These are phyloP conservation scores for Beta lomatogona DNA, from an alignment of 179 eudicot species.

Conservation along the genomic window DNA sequence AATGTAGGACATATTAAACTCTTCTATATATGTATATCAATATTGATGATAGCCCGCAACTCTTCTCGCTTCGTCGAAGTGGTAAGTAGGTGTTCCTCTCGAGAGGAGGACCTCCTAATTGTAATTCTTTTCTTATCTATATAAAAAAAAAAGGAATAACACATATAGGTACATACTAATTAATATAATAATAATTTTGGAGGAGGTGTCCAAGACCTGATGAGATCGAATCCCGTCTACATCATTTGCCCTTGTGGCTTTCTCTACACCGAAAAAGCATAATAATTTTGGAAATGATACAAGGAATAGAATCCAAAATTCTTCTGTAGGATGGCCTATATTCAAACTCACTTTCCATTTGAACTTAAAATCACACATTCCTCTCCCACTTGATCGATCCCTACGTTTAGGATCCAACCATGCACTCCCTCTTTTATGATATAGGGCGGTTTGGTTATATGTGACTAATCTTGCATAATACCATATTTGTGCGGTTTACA, in stretches of 20 bases:
- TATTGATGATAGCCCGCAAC: too few relatives aligned
- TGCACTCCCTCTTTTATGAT: not conserved
- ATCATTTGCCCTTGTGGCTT: too few relatives aligned
- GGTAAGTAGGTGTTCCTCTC: too few relatives aligned
- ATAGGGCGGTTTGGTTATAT: slow-evolving; percentile 33
- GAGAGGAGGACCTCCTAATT: too few relatives aligned
- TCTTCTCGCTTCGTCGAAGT: too few relatives aligned
- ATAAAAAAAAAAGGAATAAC: too few relatives aligned
- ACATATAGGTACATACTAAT: too few relatives aligned
- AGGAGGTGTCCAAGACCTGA: not conserved
- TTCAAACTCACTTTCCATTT: not conserved
- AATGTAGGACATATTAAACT: too few relatives aligned
- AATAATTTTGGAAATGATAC: not conserved
- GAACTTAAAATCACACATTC: slow-evolving; percentile 2
- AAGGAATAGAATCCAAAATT: slow-evolving; percentile 7
- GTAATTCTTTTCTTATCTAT: too few relatives aligned
- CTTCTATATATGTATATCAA: too few relatives aligned
- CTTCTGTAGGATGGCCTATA: slow-evolving; percentile 4
- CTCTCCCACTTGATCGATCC: not conserved
- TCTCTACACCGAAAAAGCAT: not conserved
- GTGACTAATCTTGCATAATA: slow-evolving; percentile 22
- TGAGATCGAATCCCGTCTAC: too few relatives aligned
- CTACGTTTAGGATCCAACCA: not conserved
- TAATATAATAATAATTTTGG: not conserved
- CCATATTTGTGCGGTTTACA: not conserved